Base-by-base conservation (phyloP, 108 stramenopile genomes). In the Phaeodactylum tricornutum region DNA sequence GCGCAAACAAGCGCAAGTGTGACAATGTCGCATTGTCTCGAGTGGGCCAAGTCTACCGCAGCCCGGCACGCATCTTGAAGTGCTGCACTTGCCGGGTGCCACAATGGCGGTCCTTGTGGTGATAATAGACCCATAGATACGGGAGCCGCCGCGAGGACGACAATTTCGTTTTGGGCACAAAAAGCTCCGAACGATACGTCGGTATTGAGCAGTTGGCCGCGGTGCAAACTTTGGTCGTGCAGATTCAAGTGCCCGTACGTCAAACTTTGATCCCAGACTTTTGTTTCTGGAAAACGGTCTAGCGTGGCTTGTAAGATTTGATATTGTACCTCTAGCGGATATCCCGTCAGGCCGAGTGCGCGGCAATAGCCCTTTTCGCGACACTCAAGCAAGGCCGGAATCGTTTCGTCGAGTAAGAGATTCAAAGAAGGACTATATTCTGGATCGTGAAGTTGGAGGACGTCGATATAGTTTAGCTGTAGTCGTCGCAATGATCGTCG, bases 381-480 rank as follows among this genome's bases (percentile, higher is more conserved):
- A 27, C 82, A 81, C 25, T 86, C 69, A 2, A 82, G 37, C 53
- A 59, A 50, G 19, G 53, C 57, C 7, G 88, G 86, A 40, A 94
- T 79, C 15, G 85, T 87, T 38, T 90, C 87, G 1, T 77, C 46
- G 39, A 87, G 22, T 35, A 93, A 60, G 36, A 21, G 50, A 2
- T 78, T 50, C 19, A 94, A 36, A n/a, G 60, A 57, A 0, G 79
- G 84, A 27, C 79, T 65, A 57, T 87, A 94, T 62, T 94, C 93
- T 3, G 93, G 87, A 62, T 94, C 93, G 53, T 94, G 93, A n/a
- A 94, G 29, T 52, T 94, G 93, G 21, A 91, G 34, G 9, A 84
- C 81, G 58, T 94, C 87, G 50, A 94, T 74, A 45, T 91, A 88
- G 11, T 46, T 62, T 54, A 81, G 81, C 32, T 79, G 69, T 59